phyloP scores from a whole-genome alignment of 2,329 filamentous ascomycete genomes.

The Aspergillus sp. region DNA sequence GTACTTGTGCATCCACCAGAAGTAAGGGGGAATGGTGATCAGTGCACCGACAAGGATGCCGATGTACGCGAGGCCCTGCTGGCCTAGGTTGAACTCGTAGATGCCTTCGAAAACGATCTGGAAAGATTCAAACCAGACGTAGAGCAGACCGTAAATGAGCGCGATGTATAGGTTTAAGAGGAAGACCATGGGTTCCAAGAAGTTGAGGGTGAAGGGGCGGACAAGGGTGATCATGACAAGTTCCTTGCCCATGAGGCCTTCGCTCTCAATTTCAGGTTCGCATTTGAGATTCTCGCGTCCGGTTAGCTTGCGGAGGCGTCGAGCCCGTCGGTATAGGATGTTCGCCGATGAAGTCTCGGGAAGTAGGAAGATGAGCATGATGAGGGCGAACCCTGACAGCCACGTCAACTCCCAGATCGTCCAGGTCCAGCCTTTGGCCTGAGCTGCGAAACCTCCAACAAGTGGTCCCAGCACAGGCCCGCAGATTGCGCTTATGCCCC shows the following conservation, averaged over 20 bases:
- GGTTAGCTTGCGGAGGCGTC: not conserved
- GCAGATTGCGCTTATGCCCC: too few species aligned
- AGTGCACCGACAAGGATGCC: too few species aligned
- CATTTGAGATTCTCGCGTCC: not conserved
- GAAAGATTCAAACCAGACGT: too few species aligned
- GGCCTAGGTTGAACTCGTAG: too few species aligned
- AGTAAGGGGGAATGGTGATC: not conserved
- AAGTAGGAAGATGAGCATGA: not conserved
- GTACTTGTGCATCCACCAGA: not conserved
- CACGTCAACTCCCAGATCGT: not conserved
- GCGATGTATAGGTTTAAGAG: too few species aligned
- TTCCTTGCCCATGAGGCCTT: not conserved
- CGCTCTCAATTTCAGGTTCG: not conserved
- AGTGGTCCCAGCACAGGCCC: not conserved
- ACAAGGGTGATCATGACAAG: not conserved
- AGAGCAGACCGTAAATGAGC: too few species aligned
- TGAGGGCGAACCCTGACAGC: not conserved
- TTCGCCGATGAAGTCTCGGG: constrained; percentile 1
- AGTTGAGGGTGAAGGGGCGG: not conserved
- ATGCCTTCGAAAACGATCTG: too few species aligned
- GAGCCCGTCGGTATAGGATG: not conserved
- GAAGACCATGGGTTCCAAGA: too few species aligned
- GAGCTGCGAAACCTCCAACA: not conserved
- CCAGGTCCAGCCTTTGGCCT: not conserved
- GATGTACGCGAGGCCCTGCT: too few species aligned